Evolutionary conservation across 768 basidiomycete species (phyloP).

Genomic region (Neoboletus subvelutipes): DNA sequence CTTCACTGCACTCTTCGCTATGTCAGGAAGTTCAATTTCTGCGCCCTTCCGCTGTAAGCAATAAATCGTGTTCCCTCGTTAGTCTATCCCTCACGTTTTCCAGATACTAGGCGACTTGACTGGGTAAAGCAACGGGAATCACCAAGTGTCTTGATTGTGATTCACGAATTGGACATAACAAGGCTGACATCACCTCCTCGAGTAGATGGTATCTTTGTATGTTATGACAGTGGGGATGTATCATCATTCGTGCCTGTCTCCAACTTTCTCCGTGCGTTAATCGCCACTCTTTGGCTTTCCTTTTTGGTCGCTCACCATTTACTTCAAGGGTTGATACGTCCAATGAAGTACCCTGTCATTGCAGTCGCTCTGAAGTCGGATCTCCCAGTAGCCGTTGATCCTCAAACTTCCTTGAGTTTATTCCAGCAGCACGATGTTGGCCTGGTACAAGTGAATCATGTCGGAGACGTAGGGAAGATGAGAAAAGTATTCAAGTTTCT

Average conservation of each 20-base stretch:
- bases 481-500: constrained; percentile 72
- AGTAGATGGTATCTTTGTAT: constrained; percentile 80
- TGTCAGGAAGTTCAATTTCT: constrained; percentile 34
- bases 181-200: constrained; percentile 56
- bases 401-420: constrained; percentile 48
- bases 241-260: constrained; percentile 66
- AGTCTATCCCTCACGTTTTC: constrained; percentile 23
- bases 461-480: constrained; percentile 65
- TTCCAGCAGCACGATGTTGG: constrained; percentile 69
- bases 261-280: constrained; percentile 65
- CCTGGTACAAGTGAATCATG: constrained; percentile 68
- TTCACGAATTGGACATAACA: constrained; percentile 56
- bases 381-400: constrained; percentile 56
- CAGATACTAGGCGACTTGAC: constrained; percentile 35
- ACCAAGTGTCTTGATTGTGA: constrained; percentile 46
- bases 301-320: constrained; percentile 10
- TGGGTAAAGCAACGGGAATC: constrained; percentile 41
- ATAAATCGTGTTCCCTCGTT: neutral
- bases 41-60: constrained; percentile 43
- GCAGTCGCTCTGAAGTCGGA: constrained; percentile 91
- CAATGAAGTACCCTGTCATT: constrained; percentile 60
- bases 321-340: constrained; percentile 53
- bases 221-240: constrained; percentile 72
- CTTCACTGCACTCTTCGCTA: constrained; percentile 33
- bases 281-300: constrained; percentile 1